Evolutionary conservation across 805 yeast genomes (phyloP), one percentile per base, ranked within the genome.

Genomic region (Ogataea minuta): DNA sequence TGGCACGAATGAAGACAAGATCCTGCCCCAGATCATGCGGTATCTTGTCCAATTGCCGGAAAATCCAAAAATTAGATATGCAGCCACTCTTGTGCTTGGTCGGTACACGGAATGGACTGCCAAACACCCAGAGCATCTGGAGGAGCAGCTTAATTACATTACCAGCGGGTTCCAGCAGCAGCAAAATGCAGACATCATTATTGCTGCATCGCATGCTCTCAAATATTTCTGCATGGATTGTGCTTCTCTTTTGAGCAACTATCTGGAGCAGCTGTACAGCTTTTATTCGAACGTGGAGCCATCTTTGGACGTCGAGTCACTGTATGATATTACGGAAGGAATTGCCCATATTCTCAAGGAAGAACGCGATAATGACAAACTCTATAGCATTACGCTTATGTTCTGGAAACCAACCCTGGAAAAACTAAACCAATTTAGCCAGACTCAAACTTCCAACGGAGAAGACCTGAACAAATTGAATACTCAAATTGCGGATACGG

Each of bases 181-280:
- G 25, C 56, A 52, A 25, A 50, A 54, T 29, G 29, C 49, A 47
- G 80, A 76, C 29, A 83, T 86, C 21, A 69, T 83, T 16, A 76
- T 83, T 19, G 97, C 99, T 1, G 87, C 97, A 0, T 83, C 97
- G 0, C 90, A 86, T 62, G 95, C 99, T 0, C 71, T 93, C 53
- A 87, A 88, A 90, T 91, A 79, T 57, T 87, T 93, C 56, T 90
- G 97, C 65, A 84, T 86, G 55, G 99, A 95, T 63, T 93, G 99
- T 55, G 75, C 90, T 0, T 54, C 60, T 9, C 67, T 79, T 11
- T 66, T 93, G 49, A 74, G 79, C 13, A 73, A 74, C 32, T 86
- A 75, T 57, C 66, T 88, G 49, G 87, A 79, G 39, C 95, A 88
- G 59, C 69, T 93, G 41, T 79, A 81, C 50, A 71, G 76, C 47